These are phyloP conservation scores for Lachnellula arida DNA, from an alignment of 2,329 filamentous ascomycete genomes.

Conservation along the genomic window DNA sequence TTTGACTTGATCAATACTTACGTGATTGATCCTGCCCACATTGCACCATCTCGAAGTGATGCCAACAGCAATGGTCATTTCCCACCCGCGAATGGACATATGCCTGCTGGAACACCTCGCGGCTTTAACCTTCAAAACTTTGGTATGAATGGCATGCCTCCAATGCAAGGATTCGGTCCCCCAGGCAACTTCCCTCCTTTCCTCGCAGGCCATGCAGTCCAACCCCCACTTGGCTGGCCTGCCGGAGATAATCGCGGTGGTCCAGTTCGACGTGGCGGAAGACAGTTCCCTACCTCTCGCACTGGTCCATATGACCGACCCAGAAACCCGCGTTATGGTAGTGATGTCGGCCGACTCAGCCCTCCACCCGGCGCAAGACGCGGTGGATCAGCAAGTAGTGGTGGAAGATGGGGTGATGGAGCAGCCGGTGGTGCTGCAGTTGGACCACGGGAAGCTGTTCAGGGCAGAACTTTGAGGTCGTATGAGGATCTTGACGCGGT, in stretches of 20 bases:
- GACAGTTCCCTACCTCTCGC: slow-evolving; percentile 53
- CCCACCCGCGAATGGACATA: slow-evolving; percentile 71
- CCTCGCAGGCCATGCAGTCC: slow-evolving; percentile 47
- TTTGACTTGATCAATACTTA: slow-evolving; percentile 90
- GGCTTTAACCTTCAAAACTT: slow-evolving; percentile 84
- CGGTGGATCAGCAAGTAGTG: slow-evolving; percentile 42
- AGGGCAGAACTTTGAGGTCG: slow-evolving; percentile 88
- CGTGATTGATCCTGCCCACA: slow-evolving; percentile 89
- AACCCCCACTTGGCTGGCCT: slow-evolving; percentile 43
- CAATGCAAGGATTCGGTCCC: slow-evolving; percentile 54
- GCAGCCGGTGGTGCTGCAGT: slow-evolving; percentile 69
- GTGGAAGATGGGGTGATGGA: slow-evolving; percentile 67
- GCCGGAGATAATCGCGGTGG: slow-evolving; percentile 50
- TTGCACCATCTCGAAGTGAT: slow-evolving; percentile 88
- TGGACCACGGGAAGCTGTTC: slow-evolving; percentile 85
- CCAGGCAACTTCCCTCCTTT: slow-evolving; percentile 47
- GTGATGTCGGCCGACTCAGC: slow-evolving; percentile 43
- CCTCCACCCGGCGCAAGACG: slow-evolving; percentile 48
- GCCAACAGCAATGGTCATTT: slow-evolving; percentile 96
- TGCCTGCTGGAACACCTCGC: slow-evolving; percentile 77
- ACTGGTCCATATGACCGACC: slow-evolving; percentile 70
- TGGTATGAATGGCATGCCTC: slow-evolving; percentile 51
- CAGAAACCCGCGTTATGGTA: slow-evolving; percentile 46
- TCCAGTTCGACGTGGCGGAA: slow-evolving; percentile 64
- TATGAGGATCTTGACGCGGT: slow-evolving; percentile 96